These are phyloP conservation scores for Pyrenochaeta sp. DNA, from an alignment of 2,329 filamentous ascomycete species.

Conservation along the genomic window DNA sequence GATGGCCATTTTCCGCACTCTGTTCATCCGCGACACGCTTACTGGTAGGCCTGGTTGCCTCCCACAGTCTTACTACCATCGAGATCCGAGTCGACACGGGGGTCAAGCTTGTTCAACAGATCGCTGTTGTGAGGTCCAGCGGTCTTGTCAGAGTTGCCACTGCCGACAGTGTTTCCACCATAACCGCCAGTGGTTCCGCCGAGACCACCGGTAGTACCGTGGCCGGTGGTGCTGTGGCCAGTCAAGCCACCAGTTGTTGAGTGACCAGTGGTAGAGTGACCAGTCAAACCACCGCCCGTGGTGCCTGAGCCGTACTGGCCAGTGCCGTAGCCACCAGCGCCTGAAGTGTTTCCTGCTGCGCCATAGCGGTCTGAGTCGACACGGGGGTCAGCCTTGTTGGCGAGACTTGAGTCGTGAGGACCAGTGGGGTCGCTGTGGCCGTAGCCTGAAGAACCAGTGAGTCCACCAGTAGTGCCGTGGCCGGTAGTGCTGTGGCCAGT, in stretches of 20 bases:
- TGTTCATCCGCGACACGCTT: slow-evolving; percentile 9
- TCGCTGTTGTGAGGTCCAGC: slow-evolving; percentile 44
- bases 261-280: not conserved
- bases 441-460: not conserved
- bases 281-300: slow-evolving; percentile 8
- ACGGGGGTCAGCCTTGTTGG: slow-evolving; percentile 43
- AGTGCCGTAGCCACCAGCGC: slow-evolving; percentile 26
- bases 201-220: slow-evolving; percentile 11
- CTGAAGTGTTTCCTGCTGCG: slow-evolving; percentile 34
- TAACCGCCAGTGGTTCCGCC: not conserved
- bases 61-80: slow-evolving; percentile 44
- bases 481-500: slow-evolving; percentile 2
- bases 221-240: slow-evolving; percentile 1
- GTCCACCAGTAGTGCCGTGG: slow-evolving; percentile 5
- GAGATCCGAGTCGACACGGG: slow-evolving; percentile 46
- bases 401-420: slow-evolving; percentile 35
- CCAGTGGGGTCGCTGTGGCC: slow-evolving; percentile 34
- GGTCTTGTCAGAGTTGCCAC: slow-evolving; percentile 37
- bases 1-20: too few species aligned
- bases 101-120: slow-evolving; percentile 42
- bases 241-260: slow-evolving; percentile 11
- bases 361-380: slow-evolving; percentile 40
- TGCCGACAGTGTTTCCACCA: slow-evolving; percentile 22
- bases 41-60: slow-evolving; percentile 35
- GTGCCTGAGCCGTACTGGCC: slow-evolving; percentile 9